phyloP scores from a whole-genome alignment of 179 eudicot genomes.

The Carnegiea gigantea region DNA sequence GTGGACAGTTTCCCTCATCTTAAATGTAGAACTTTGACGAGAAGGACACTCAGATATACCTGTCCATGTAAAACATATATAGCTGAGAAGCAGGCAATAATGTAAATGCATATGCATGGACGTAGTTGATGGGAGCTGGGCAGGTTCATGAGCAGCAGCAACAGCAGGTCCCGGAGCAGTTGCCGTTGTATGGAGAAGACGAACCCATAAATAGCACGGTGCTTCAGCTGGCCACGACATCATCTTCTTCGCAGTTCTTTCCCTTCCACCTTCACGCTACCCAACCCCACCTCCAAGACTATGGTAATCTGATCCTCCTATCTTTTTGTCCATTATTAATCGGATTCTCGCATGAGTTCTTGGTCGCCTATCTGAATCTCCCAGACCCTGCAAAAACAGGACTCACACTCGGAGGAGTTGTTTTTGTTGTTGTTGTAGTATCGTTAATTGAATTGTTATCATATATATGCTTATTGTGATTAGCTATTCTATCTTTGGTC shows the following conservation, averaged over 20 bases:
- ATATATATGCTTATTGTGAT: too few species aligned
- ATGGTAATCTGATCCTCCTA: constrained; percentile 18
- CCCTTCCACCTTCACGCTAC: constrained; percentile 27
- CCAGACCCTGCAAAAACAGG: too few species aligned
- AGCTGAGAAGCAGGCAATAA: too few species aligned
- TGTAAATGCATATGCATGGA: background rate
- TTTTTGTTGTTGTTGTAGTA: too few species aligned
- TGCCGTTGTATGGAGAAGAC: constrained; percentile 26
- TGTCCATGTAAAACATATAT: too few species aligned
- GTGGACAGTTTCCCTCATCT: too few species aligned
- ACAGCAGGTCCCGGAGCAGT: constrained; percentile 11
- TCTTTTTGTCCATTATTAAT: background rate
- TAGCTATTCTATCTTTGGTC: background rate
- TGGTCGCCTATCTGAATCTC: too few species aligned
- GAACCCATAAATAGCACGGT: constrained; percentile 33
- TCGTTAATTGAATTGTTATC: background rate
- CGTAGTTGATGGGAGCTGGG: constrained; percentile 33
- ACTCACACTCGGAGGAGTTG: too few species aligned
- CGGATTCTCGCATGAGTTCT: background rate
- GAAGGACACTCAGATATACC: too few species aligned
- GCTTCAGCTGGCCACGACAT: constrained; percentile 33
- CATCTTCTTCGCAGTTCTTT: constrained; percentile 29
- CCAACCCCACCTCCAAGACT: constrained; percentile 27
- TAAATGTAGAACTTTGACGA: too few species aligned
- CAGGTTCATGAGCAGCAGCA: constrained; percentile 27